These are phyloP conservation scores for Calocybe indica DNA, from an alignment of 768 basidiomycete species.

Conservation along the genomic window DNA sequence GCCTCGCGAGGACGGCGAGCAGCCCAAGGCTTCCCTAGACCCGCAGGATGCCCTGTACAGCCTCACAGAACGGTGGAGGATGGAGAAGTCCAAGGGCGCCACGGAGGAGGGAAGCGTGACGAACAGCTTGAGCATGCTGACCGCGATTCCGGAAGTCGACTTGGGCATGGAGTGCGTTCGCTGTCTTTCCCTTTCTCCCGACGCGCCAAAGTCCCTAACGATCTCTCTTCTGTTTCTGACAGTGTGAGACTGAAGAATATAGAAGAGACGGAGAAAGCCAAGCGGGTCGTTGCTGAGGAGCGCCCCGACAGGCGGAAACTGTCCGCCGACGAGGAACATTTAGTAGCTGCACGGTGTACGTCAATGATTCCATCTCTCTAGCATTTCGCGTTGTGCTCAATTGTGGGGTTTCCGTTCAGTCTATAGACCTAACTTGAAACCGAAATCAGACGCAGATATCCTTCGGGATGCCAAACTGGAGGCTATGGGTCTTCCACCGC, in stretches of 20 bases:
- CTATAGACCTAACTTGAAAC: conserved; percentile 75
- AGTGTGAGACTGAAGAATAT: conserved; percentile 92
- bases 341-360: conserved; percentile 85
- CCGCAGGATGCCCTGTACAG: conserved; percentile 77
- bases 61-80: conserved; percentile 63
- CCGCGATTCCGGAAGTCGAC: conserved; percentile 97
- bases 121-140: conserved; percentile 91
- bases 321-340: conserved; percentile 71
- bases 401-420: conserved; percentile 38
- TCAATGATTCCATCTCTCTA: conserved; percentile 1
- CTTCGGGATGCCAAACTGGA: conserved; percentile 83
- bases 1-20: conserved; percentile 40
- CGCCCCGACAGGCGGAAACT: conserved; percentile 51
- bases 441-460: conserved; percentile 85
- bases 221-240: conserved; percentile 1
- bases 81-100: conserved; percentile 47
- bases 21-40: conserved; percentile 43
- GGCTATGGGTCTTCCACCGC: conserved; percentile 71
- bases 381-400: neutral
- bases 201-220: neutral
- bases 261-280: conserved; percentile 96
- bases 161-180: conserved; percentile 94
- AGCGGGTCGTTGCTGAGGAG: conserved; percentile 75
- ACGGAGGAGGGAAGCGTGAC: conserved; percentile 91
- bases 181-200: neutral